Conservation (phyloP, 192 early-diverging fungal species). For the Radiomyces spectabilis region DNA sequence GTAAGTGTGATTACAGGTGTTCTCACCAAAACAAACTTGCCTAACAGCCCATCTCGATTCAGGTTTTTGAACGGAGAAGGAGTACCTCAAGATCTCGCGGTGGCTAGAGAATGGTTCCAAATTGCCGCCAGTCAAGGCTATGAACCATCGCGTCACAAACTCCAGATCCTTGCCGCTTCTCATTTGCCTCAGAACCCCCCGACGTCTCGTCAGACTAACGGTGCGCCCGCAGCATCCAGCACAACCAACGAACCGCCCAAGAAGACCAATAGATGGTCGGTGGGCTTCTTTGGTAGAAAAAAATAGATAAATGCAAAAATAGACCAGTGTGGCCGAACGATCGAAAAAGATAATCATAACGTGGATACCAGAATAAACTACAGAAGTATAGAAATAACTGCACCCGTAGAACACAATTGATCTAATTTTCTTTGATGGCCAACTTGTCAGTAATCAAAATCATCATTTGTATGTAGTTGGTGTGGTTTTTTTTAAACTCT, state of each 20-base stretch:
- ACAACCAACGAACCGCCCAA: background rate
- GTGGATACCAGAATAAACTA: no score
- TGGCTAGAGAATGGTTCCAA: constrained; percentile 25
- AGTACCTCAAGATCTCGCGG: constrained; percentile 17
- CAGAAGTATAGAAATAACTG: no score
- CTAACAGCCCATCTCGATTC: background rate
- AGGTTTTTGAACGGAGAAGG: constrained; percentile 29
- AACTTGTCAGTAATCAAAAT: no score
- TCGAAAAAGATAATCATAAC: no score
- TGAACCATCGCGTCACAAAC: constrained; percentile 16
- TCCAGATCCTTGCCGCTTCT: background rate
- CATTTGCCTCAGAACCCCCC: background rate
- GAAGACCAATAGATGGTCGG: constrained; percentile 14
- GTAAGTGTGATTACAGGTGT: constrained; percentile 10
- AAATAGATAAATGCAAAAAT: background rate
- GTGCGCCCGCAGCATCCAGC: background rate
- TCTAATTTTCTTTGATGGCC: no score
- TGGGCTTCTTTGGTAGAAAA: constrained; percentile 17
- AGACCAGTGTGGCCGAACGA: no score
- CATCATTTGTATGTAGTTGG: no score
- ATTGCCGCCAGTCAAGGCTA: constrained; percentile 21
- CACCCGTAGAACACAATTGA: no score
- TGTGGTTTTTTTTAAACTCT: no score
- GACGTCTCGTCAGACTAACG: background rate
- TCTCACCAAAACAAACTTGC: no score